Conservation (phyloP, 208 protist species). For the Borovskyia barvae region DNA sequence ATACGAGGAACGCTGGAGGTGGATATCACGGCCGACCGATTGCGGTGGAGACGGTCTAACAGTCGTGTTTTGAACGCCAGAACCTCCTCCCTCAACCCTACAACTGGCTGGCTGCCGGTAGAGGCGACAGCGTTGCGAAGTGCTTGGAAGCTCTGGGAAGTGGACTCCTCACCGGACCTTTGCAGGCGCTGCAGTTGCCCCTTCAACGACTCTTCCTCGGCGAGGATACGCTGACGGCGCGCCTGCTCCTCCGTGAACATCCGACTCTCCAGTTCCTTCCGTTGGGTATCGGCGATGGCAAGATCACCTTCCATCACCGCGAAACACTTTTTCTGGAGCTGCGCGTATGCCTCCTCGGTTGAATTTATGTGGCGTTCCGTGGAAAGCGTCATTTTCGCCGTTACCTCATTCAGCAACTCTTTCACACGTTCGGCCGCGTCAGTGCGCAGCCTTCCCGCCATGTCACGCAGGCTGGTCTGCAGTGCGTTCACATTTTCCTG, state of each 20-base stretch:
- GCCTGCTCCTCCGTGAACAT: conserved; percentile 32
- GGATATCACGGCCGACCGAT: background rate
- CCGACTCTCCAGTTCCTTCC: conserved; percentile 38
- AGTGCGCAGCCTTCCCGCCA: conserved; percentile 19
- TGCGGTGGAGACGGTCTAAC: conserved; percentile 27
- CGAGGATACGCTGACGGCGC: conserved; percentile 35
- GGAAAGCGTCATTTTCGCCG: conserved; percentile 20
- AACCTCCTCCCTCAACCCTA: conserved; percentile 13
- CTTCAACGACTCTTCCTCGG: conserved; percentile 35
- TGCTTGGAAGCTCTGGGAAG: conserved; percentile 3
- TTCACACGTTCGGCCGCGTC: conserved; percentile 21
- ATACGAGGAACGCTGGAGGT: conserved; percentile 15
- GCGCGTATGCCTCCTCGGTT: conserved; percentile 10
- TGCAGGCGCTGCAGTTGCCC: conserved; percentile 46
- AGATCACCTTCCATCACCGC: conserved; percentile 39
- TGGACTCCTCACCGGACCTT: conserved; percentile 13
- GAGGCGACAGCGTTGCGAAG: conserved; percentile 6
- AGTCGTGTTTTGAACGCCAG: conserved; percentile 23
- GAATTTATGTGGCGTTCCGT: conserved; percentile 9
- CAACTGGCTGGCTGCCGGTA: conserved; percentile 1
- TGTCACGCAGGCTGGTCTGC: conserved; percentile 23
- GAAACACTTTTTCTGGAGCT: conserved; percentile 26
- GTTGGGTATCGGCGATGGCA: conserved; percentile 26
- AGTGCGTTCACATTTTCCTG: conserved; percentile 30
- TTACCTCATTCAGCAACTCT: conserved; percentile 26